Conservation (phyloP, 352 stramenopile genomes). For the Phytophthora brassicae region DNA sequence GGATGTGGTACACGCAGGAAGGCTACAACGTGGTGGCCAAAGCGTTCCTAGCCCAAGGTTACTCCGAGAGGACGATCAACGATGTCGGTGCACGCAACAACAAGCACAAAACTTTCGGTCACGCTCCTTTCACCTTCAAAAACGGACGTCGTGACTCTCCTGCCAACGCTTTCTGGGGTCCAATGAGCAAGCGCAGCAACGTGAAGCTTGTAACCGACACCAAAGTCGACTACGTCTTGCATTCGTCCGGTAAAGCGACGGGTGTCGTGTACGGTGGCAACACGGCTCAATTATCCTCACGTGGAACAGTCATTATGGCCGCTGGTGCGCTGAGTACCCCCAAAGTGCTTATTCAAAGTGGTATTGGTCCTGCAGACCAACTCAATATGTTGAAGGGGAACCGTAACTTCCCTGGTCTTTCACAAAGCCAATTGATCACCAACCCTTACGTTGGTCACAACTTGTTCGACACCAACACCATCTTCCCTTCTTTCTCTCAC, state of each 20-base stretch:
- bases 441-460: conserved; percentile 62
- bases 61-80: conserved; percentile 50
- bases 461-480: conserved; percentile 60
- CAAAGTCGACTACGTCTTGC: conserved; percentile 53
- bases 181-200: conserved; percentile 51
- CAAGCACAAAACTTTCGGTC: conserved; percentile 59
- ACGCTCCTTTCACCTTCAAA: conserved; percentile 57
- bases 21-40: conserved; percentile 49
- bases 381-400: conserved; percentile 46
- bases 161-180: conserved; percentile 51
- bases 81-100: conserved; percentile 45
- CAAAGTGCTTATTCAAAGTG: conserved; percentile 81
- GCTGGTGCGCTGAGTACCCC: conserved; percentile 69
- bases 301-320: conserved; percentile 72
- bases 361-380: conserved; percentile 66
- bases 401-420: conserved; percentile 52
- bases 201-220: conserved; percentile 52
- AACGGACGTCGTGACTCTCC: conserved; percentile 54
- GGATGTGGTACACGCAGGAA: conserved; percentile 56
- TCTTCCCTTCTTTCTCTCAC: conserved; percentile 54
- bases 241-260: conserved; percentile 43
- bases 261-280: conserved; percentile 46
- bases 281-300: conserved; percentile 37
- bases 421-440: conserved; percentile 36
- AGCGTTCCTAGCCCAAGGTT: conserved; percentile 41